These are phyloP conservation scores for Actinidia polygama DNA, from an alignment of 179 eudicot genomes.

Conservation along the genomic window DNA sequence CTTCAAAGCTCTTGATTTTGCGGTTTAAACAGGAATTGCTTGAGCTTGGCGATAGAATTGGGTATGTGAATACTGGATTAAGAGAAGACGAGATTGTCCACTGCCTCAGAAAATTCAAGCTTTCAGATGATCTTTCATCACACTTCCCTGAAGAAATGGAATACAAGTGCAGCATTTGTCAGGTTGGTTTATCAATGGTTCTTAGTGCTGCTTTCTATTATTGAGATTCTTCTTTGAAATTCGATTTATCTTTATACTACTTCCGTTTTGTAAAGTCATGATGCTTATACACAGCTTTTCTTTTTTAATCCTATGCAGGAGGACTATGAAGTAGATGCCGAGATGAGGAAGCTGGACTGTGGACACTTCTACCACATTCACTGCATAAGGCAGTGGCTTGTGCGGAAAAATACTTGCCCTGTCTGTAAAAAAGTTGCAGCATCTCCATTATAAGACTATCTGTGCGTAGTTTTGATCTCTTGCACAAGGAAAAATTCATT, in stretches of 20 bases:
- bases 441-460: slow-evolving; percentile 20
- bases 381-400: slow-evolving; percentile 94
- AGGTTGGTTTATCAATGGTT: slow-evolving; percentile 47
- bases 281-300: neutral
- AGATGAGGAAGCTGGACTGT: slow-evolving; percentile 77
- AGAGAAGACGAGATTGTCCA: slow-evolving; percentile 74
- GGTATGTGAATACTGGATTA: slow-evolving; percentile 85
- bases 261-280: neutral
- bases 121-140: slow-evolving; percentile 38
- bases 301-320: slow-evolving; percentile 55
- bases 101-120: slow-evolving; percentile 70
- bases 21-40: slow-evolving; percentile 71
- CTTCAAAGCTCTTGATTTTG: neutral
- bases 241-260: too few species aligned
- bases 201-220: neutral
- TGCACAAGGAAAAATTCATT: slow-evolving; percentile 12
- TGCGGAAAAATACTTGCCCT: slow-evolving; percentile 76
- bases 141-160: slow-evolving; percentile 41
- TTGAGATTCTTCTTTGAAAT: neutral
- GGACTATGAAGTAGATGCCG: slow-evolving; percentile 77
- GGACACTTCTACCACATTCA: slow-evolving; percentile 80
- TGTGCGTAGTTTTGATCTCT: slow-evolving; percentile 16
- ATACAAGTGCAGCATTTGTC: slow-evolving; percentile 88
- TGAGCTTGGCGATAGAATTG: slow-evolving; percentile 94
- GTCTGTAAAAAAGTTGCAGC: slow-evolving; percentile 75